phyloP scores from a whole-genome alignment of 768 basidiomycete species.

The Rhodosporidiobolus sp. region DNA sequence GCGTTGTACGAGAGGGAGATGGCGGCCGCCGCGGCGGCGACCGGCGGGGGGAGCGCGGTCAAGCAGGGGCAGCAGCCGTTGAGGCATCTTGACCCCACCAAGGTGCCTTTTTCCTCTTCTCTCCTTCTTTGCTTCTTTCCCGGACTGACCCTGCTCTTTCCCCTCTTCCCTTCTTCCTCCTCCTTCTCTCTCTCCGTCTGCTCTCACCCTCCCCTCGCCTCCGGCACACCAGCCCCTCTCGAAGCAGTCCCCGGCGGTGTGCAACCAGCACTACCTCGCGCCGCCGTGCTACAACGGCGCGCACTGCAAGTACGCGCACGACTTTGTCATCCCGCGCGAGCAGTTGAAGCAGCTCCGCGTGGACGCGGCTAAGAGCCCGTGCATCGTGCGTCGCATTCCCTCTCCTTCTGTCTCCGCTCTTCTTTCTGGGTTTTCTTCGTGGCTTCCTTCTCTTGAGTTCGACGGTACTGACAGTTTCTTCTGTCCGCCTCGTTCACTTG shows the following conservation, averaged over 20 bases:
- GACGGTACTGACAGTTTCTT: not conserved
- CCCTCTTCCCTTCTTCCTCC: not conserved
- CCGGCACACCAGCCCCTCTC: conserved; percentile 11
- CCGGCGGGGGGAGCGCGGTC: not conserved
- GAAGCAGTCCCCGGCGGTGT: conserved; percentile 28
- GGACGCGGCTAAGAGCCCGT: conserved; percentile 29
- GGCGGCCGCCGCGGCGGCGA: not conserved
- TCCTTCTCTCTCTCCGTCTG: too few species aligned
- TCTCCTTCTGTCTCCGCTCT: too few species aligned
- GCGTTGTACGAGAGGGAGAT: too few species aligned
- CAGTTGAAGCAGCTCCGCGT: conserved; percentile 15
- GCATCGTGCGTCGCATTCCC: conserved; percentile 14
- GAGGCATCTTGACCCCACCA: conserved; percentile 23
- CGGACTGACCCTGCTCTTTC: too few species aligned
- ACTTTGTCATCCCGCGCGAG: conserved; percentile 7
- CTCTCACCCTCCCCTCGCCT: not conserved
- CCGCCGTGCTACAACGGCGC: conserved; percentile 5
- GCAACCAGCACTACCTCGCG: conserved; percentile 34
- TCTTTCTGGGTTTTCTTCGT: too few species aligned
- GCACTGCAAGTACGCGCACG: conserved; percentile 29
- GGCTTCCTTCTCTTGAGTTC: not conserved
- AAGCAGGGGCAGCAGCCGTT: not conserved
- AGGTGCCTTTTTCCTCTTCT: too few species aligned
- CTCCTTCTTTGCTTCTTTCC: too few species aligned
- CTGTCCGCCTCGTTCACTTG: too few species aligned